Percentiles rank a stretch among this genome's conserved stretches.
These are phyloP conservation scores for Aspergillus carbonarius DNA, from an alignment of 2,329 filamentous ascomycete species.

Conservation along the genomic window DNA sequence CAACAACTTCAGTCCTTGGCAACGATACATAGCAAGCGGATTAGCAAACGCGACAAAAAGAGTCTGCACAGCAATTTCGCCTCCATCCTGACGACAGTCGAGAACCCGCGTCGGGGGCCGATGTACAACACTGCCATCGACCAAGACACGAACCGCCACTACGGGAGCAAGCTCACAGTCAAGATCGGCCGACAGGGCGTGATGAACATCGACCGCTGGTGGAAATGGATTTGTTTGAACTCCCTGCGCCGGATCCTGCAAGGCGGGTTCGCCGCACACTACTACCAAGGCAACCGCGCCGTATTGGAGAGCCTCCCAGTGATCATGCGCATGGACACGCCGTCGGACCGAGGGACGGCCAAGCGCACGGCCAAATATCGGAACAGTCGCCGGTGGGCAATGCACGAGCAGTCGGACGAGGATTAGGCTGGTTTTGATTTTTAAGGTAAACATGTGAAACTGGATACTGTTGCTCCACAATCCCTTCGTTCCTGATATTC, in stretches of 20 bases:
- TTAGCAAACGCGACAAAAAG: constrained; percentile 67
- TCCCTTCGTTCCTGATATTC: neutral
- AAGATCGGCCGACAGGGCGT: constrained; percentile 57
- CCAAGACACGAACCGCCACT: constrained; percentile 57
- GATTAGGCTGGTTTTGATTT: constrained; percentile 11
- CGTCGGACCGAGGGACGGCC: constrained; percentile 26
- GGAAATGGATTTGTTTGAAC: constrained; percentile 67
- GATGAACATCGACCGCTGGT: constrained; percentile 70
- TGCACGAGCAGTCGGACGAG: constrained; percentile 30
- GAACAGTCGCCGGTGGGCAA: constrained; percentile 30
- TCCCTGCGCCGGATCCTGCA: constrained; percentile 61
- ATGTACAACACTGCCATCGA: constrained; percentile 65
- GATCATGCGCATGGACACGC: constrained; percentile 33
- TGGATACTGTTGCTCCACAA: neutral
- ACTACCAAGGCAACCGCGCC: constrained; percentile 58
- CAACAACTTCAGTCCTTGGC: constrained; percentile 61
- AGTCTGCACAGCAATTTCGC: constrained; percentile 65
- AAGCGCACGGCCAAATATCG: constrained; percentile 30
- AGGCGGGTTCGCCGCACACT: constrained; percentile 63
- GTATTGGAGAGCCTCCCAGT: constrained; percentile 60
- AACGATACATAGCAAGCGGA: constrained; percentile 58
- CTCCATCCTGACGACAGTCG: constrained; percentile 65
- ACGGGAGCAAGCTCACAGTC: constrained; percentile 63
- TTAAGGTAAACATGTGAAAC: neutral
- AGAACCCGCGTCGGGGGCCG: constrained; percentile 66